Evolutionary conservation across 2,329 filamentous ascomycete species (phyloP).

Genomic region (Claviceps sp.): DNA sequence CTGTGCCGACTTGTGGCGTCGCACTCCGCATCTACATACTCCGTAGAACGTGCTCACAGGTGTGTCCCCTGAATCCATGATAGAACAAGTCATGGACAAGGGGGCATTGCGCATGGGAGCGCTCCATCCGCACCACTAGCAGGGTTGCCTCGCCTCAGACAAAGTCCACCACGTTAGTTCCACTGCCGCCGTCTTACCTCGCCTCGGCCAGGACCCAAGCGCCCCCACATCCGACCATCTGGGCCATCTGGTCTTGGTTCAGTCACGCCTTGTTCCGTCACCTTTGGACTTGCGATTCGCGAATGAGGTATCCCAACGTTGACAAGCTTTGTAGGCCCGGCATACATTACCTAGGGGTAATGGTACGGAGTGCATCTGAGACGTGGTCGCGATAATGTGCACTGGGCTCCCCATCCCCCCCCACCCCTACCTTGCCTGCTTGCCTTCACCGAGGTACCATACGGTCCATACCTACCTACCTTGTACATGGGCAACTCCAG

Average conservation of each 20-base stretch:
- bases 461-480: no score
- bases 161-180: background rate
- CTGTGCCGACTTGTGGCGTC: conserved; percentile 2
- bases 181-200: background rate
- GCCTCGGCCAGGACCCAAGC: background rate
- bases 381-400: background rate
- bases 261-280: background rate
- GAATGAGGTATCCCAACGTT: background rate
- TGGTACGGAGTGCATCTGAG: background rate
- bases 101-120: background rate
- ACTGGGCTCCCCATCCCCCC: background rate
- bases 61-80: background rate
- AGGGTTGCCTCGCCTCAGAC: background rate
- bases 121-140: conserved; percentile 4
- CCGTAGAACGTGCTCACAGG: background rate
- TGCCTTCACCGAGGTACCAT: background rate
- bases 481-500: background rate
- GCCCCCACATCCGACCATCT: conserved; percentile 3
- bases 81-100: background rate
- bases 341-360: background rate
- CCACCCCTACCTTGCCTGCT: background rate
- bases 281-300: background rate
- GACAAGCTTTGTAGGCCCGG: background rate
- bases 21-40: background rate
- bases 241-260: background rate